A percentile compares a stretch with the other conserved stretches of the same genome.
Evolutionary conservation across 352 stramenopile species (phyloP).

Genomic region (Pythium biforme): DNA sequence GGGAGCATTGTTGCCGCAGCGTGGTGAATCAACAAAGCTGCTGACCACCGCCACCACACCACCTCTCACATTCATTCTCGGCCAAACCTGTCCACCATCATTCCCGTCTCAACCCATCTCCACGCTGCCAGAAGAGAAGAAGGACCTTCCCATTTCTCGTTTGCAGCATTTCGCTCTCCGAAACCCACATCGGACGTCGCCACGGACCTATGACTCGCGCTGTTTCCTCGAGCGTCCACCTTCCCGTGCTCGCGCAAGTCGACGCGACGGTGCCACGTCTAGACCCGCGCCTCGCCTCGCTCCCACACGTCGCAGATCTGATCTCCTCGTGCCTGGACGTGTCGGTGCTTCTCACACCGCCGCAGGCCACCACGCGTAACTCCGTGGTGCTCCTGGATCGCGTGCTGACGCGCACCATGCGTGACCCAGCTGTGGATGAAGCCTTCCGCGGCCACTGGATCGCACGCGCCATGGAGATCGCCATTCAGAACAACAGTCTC

Average conservation of each 20-base stretch:
- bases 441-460: slow-evolving; percentile 4
- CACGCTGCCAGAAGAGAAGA: too few relatives aligned
- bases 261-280: background rate
- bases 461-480: background rate
- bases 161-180: too few relatives aligned
- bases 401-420: background rate
- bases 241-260: background rate
- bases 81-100: too few relatives aligned
- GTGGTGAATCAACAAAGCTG: too few relatives aligned
- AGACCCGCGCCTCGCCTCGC: background rate
- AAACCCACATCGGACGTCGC: too few relatives aligned
- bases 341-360: background rate
- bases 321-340: slow-evolving; percentile 2
- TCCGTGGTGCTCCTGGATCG: background rate
- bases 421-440: background rate
- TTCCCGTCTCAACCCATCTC: too few relatives aligned
- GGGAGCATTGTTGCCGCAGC: too few relatives aligned
- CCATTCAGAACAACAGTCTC: slow-evolving; percentile 10
- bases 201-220: too few relatives aligned
- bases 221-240: background rate
- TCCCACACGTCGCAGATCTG: slow-evolving; percentile 1
- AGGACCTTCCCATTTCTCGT: too few relatives aligned
- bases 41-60: too few relatives aligned
- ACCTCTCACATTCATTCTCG: too few relatives aligned
- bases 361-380: background rate